These are phyloP conservation scores for Podospora didyma DNA, from an alignment of 495 filamentous ascomycete genomes.

Conservation along the genomic window DNA sequence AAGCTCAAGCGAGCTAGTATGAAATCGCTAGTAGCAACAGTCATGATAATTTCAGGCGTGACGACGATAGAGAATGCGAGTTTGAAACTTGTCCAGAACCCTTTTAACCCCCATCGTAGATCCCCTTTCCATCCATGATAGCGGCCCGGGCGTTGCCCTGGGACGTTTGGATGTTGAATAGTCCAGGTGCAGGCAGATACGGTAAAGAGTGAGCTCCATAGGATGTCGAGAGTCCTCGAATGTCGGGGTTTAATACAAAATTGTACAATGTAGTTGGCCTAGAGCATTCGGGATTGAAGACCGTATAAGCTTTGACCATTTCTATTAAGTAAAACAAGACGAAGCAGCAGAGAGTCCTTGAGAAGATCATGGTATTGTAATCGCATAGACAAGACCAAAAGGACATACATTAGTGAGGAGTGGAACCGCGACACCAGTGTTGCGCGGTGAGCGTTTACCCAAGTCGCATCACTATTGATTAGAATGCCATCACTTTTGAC, in stretches of 20 bases:
- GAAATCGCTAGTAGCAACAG: neutral
- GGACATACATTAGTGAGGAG: neutral
- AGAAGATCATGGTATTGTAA: neutral
- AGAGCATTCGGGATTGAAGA: neutral
- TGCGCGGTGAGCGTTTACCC: neutral
- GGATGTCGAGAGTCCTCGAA: slow-evolving; percentile 8
- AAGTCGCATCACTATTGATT: neutral
- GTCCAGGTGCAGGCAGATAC: slow-evolving; percentile 7
- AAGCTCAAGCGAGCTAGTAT: neutral
- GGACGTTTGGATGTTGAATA: slow-evolving; percentile 7
- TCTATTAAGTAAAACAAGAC: neutral
- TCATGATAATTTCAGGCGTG: slow-evolving; percentile 4
- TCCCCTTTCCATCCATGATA: neutral
- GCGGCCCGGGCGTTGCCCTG: neutral
- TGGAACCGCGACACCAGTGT: neutral
- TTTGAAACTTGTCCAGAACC: neutral
- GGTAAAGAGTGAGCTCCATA: slow-evolving; percentile 9
- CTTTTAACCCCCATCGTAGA: neutral
- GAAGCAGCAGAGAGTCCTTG: neutral
- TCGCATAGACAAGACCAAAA: neutral
- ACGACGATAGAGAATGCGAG: neutral
- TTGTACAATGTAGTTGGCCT: neutral
- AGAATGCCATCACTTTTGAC: neutral
- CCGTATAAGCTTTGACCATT: neutral
- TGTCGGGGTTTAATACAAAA: slow-evolving; percentile 1